These are phyloP conservation scores for Mycena vulgaris DNA, from an alignment of 768 basidiomycete species.

Conservation along the genomic window DNA sequence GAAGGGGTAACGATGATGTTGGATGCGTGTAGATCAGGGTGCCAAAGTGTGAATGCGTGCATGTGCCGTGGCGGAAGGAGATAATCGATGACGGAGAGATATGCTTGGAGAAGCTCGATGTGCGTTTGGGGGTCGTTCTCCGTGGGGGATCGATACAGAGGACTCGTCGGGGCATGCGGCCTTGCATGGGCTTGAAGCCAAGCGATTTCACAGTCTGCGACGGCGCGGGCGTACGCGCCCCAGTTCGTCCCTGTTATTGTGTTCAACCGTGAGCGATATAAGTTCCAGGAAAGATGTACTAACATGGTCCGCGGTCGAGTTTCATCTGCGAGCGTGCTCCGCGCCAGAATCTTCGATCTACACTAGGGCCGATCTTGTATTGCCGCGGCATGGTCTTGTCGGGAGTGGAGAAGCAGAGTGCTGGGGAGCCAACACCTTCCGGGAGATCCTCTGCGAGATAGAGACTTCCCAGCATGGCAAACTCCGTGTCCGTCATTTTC, in stretches of 20 bases:
- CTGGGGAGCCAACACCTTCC: background rate
- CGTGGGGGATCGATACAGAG: background rate
- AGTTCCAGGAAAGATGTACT: background rate
- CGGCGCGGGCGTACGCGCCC: constrained; percentile 2
- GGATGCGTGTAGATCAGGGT: constrained; percentile 10
- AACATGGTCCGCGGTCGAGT: constrained; percentile 9
- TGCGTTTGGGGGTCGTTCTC: constrained; percentile 15
- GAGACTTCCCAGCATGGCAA: constrained; percentile 13
- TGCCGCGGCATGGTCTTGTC: constrained; percentile 10
- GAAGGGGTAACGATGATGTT: constrained; percentile 3
- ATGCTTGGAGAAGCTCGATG: constrained; percentile 6
- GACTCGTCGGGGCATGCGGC: background rate
- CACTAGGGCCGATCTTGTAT: constrained; percentile 12
- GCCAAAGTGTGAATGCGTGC: constrained; percentile 5
- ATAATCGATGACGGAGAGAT: background rate
- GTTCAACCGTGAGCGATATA: background rate
- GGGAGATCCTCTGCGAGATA: constrained; percentile 14
- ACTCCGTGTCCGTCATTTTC: constrained; percentile 14
- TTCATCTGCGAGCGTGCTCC: constrained; percentile 8
- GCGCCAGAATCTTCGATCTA: constrained; percentile 18
- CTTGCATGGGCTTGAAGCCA: constrained; percentile 1
- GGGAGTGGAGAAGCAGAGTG: background rate
- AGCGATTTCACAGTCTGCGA: constrained; percentile 7
- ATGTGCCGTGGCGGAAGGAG: background rate
- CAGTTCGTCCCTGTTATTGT: background rate